Evolutionary conservation across 805 yeast species (phyloP).

Genomic region (Candida manassasensis): DNA sequence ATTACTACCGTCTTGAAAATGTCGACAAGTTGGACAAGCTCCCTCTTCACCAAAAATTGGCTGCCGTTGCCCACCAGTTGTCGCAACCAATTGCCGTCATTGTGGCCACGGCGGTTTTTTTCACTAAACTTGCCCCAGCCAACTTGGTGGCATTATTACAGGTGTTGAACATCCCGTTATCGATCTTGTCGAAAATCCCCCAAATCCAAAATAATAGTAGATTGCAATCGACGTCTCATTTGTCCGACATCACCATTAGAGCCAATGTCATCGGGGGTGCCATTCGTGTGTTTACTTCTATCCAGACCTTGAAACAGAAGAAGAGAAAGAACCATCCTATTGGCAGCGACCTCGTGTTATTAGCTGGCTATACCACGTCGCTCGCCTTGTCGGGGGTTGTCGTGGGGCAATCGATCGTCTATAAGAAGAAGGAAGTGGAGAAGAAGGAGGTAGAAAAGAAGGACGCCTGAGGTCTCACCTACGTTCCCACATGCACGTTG

Average conservation of each 20-base stretch:
- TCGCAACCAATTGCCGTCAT: constrained; percentile 23
- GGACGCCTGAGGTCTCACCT: no score
- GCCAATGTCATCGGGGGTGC: constrained; percentile 39
- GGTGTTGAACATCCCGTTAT: constrained; percentile 34
- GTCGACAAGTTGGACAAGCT: constrained; percentile 7
- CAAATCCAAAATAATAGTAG: constrained; percentile 33
- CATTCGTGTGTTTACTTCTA: constrained; percentile 37
- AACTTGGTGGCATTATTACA: constrained; percentile 26
- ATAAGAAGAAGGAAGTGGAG: constrained; percentile 15
- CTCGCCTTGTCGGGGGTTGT: constrained; percentile 30
- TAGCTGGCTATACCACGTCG: constrained; percentile 35
- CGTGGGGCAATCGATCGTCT: constrained; percentile 30
- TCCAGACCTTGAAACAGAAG: constrained; percentile 20
- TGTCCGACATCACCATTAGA: constrained; percentile 33
- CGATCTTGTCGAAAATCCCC: constrained; percentile 34
- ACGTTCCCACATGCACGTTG: no score
- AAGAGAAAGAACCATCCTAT: constrained; percentile 16
- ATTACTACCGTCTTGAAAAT: constrained; percentile 27
- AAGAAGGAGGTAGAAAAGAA: constrained; percentile 8
- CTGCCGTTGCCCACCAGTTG: constrained; percentile 15
- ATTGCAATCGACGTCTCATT: constrained; percentile 33
- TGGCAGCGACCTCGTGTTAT: constrained; percentile 27
- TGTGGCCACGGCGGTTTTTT: constrained; percentile 22
- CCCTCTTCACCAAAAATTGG: constrained; percentile 8
- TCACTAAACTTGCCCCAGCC: constrained; percentile 29